Base-by-base conservation (phyloP, 805 yeast genomes). In the Yarrowia sp. region DNA sequence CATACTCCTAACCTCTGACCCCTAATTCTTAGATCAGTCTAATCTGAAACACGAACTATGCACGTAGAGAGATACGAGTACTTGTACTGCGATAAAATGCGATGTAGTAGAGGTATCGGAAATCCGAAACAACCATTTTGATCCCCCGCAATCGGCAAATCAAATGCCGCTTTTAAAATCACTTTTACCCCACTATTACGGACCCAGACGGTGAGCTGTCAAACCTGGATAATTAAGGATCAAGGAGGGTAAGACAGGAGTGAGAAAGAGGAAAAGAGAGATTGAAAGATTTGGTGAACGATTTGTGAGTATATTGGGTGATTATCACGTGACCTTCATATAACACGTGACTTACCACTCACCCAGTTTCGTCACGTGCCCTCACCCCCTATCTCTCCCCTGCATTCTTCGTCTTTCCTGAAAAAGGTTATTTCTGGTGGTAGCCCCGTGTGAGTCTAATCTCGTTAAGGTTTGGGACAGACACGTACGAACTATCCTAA, bases 401-500 rank as follows among this genome's bases (percentile, higher is more conserved):
- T 53, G 59, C 59, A 53, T 53, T 53, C 48, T 40, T 36, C 59
- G 19, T 52, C n/a, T 26, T 5, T 8, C 8, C 42, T 22, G 10
- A 15, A 8, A 50, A 36, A 53, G 36, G 8, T 12, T 53, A 40
- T 53, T 38, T 49, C 14, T 8, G 26, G 36, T 15, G 36, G 43
- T 53, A 22, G 58, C 43, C 58, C 58, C 43, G 43, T 16, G 43
- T 14, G 14, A 53, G 11, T 19, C 22, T 53, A 36, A 9, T 19
- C 2, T 8, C 1, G 7, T 56, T 42, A 42, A 10, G n/a, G 64
- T 56, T 56, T 15, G 45, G 59, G 49, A 50, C 49, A 56, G 64
- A 56, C 64, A 56, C 64, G 64, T 56, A 56, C 64, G 49, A 56
- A 12, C 64, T 32, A 56, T 32, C 49, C 64, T 56, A 56, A 56